A percentile compares a stretch with the other conserved stretches of the same genome.
phyloP scores from a whole-genome alignment of 768 basidiomycete genomes.

The Trametes cinnabarina region DNA sequence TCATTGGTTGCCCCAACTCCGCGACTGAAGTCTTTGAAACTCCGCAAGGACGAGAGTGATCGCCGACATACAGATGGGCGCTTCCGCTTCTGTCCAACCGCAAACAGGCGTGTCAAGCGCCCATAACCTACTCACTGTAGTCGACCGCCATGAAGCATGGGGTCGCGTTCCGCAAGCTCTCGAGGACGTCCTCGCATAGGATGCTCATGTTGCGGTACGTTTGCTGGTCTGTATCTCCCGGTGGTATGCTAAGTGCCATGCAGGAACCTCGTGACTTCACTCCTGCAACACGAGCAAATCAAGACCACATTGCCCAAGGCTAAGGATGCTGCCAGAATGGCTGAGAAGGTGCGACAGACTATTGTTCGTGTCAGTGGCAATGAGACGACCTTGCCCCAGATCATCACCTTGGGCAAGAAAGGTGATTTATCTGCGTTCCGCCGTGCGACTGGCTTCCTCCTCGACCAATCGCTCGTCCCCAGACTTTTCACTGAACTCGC shows the following conservation, averaged over 20 bases:
- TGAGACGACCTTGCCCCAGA: constrained; percentile 45
- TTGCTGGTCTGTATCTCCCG: not conserved
- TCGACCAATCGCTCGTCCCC: constrained; percentile 67
- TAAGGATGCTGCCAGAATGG: constrained; percentile 84
- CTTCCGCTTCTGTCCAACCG: not conserved
- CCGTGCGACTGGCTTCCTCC: constrained; percentile 75
- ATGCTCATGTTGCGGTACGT: constrained; percentile 88
- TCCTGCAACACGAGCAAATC: constrained; percentile 93
- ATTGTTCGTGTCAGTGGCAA: not conserved
- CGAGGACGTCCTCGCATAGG: constrained; percentile 87
- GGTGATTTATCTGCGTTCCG: constrained; percentile 68
- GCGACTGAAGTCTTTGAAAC: not conserved
- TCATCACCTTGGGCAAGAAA: constrained; percentile 91
- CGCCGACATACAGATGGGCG: not conserved
- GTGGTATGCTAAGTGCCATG: constrained; percentile 10
- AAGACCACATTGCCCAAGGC: constrained; percentile 96
- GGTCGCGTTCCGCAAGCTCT: constrained; percentile 87
- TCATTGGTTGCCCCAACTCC: too few relatives aligned
- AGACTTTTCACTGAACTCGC: constrained; percentile 83
- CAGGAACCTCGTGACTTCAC: constrained; percentile 91
- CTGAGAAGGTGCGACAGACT: constrained; percentile 70
- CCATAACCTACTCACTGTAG: constrained; percentile 1
- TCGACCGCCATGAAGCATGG: constrained; percentile 82
- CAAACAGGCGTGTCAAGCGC: constrained; percentile 4
- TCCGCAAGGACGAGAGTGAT: not conserved